phyloP scores from a whole-genome alignment of 2,329 filamentous ascomycete genomes.

The Helotiales sp. region DNA sequence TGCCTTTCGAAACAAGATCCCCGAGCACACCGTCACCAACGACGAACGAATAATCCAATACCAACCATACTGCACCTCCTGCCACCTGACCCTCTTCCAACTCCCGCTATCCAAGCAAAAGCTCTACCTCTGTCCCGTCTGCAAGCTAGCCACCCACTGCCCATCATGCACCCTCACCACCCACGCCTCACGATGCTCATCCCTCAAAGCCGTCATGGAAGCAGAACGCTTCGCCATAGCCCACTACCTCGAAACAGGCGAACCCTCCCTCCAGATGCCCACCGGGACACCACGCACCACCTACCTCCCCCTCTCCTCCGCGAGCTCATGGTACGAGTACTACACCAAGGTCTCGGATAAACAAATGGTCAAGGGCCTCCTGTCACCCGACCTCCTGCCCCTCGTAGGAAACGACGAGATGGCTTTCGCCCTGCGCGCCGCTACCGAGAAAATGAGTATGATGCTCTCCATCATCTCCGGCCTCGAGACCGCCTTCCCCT shows the following conservation, averaged over 20 bases:
- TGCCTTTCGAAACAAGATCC: slow-evolving; percentile 5
- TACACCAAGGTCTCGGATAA: slow-evolving; percentile 22
- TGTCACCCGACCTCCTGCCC: slow-evolving; percentile 1
- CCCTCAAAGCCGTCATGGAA: not conserved
- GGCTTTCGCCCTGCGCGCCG: slow-evolving; percentile 3
- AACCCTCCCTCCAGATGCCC: slow-evolving; percentile 2
- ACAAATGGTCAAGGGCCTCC: not conserved
- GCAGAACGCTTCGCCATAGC: slow-evolving; percentile 17
- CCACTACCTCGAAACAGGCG: slow-evolving; percentile 5
- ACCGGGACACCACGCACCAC: slow-evolving; percentile 12
- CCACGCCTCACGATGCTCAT: slow-evolving; percentile 8
- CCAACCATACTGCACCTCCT: slow-evolving; percentile 20
- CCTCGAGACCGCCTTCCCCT: slow-evolving; percentile 13
- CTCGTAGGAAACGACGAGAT: not conserved
- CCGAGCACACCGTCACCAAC: not conserved
- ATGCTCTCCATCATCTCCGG: slow-evolving; percentile 21
- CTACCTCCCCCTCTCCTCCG: slow-evolving; percentile 19
- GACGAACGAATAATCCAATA: slow-evolving; percentile 14
- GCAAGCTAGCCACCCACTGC: slow-evolving; percentile 16
- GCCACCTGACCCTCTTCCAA: slow-evolving; percentile 17
- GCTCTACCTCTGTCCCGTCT: slow-evolving; percentile 13
- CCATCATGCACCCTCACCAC: slow-evolving; percentile 3
- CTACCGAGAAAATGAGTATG: slow-evolving; percentile 16
- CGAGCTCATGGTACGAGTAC: slow-evolving; percentile 20
- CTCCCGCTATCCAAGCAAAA: slow-evolving; percentile 2